These are phyloP conservation scores for Rhodotorula sp. DNA, from an alignment of 1,284 basidiomycete species.

Conservation along the genomic window DNA sequence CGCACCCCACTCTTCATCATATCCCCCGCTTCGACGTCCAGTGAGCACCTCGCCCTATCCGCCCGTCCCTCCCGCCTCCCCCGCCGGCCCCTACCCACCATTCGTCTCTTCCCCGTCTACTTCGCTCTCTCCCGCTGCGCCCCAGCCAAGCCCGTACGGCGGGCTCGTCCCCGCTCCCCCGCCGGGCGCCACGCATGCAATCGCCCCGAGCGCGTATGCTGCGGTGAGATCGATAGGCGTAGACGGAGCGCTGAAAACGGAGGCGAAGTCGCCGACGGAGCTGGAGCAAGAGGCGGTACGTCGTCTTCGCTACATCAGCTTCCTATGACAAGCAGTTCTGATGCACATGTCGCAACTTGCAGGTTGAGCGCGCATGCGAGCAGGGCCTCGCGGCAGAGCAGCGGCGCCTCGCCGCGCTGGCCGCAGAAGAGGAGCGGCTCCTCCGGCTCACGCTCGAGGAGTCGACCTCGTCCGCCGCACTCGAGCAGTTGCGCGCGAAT, in stretches of 20 bases:
- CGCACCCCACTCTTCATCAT: background rate
- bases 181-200: background rate
- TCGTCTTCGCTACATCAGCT: background rate
- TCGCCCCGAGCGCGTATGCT: background rate
- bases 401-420: background rate
- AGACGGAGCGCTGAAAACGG: background rate
- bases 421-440: constrained; percentile 19
- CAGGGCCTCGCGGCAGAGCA: constrained; percentile 1
- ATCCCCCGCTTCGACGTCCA: too few relatives aligned
- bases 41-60: background rate
- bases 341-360: background rate
- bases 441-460: constrained; percentile 8
- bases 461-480: constrained; percentile 11
- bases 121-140: background rate
- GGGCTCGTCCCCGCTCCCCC: background rate
- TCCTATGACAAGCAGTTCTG: background rate
- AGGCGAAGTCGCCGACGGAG: background rate
- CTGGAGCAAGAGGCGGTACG: background rate
- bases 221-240: background rate
- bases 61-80: background rate
- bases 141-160: background rate
- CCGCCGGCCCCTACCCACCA: background rate
- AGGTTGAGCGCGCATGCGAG: constrained; percentile 3
- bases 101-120: background rate
- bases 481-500: constrained; percentile 5